Evolutionary conservation across 208 protist species (phyloP), one percentile per base, ranked within the genome.

Genomic region (Acanthamoeba comandoni): DNA sequence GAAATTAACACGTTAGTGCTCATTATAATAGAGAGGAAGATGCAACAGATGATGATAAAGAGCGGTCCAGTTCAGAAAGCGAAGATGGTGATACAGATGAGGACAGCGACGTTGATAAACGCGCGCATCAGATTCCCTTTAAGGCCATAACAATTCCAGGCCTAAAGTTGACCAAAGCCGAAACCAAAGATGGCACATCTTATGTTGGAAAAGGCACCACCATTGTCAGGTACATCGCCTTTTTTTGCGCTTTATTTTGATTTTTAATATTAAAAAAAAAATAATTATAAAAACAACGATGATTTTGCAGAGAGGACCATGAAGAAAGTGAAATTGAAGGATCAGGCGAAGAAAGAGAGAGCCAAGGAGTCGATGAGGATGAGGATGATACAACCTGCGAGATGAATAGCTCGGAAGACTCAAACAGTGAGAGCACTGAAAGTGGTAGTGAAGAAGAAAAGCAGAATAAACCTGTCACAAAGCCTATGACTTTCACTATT

Each of bases 121-220:
- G 5, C 35, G 1, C 35, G 1, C 58, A 4, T 65, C 22, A 29
- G 43, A n/a, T 15, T 11, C 73, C 73, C 7, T 49, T 26, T 12
- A 24, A 22, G 26, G 57, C 51, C 52, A 24, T 84, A 31, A 55
- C 73, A 2, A 84, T 84, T 55, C 73, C 73, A 17, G 73, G 73
- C 9, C 73, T 84, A 19, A 84, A 84, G 73, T 55, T 84, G 22
- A 84, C 73, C 11, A 55, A 55, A 11, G 73, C 73, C 11, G 48
- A 84, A 49, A 84, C 73, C 49, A 84, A 84, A 55, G 73, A 84
- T 39, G 73, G 73, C 51, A 64, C 73, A 39, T 12, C 49, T 13
- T 24, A 49, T 15, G 73, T 84, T 49, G 73, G 73, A 26, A 84
- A 84, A 55, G 73, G 73, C 51, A 84, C 73, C 13, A 55, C 62